A percentile compares a stretch with the other conserved stretches of the same genome.
phyloP scores from a whole-genome alignment of 2,329 filamentous ascomycete genomes.

The Cyphellophora attinorum region DNA sequence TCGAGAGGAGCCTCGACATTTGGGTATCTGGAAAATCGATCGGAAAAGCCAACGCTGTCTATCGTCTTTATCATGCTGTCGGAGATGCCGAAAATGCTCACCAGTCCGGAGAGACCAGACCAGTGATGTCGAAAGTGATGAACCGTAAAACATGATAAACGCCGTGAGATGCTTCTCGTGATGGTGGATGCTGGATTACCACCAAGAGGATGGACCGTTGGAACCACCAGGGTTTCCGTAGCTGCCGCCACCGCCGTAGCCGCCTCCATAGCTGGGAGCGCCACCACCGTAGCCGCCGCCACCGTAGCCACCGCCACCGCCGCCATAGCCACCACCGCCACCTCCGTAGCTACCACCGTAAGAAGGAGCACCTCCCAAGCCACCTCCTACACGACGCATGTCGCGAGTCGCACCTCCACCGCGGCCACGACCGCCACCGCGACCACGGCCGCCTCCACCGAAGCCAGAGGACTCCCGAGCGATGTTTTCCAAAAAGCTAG shows the following conservation, averaged over 20 bases:
- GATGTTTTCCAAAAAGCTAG: slow-evolving; percentile 90
- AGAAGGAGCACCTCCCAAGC: slow-evolving; percentile 25
- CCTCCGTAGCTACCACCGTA: slow-evolving; percentile 24
- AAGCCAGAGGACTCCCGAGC: slow-evolving; percentile 83
- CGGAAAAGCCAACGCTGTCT: slow-evolving; percentile 42
- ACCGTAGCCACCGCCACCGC: slow-evolving; percentile 15
- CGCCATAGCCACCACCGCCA: slow-evolving; percentile 19
- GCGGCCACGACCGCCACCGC: slow-evolving; percentile 64
- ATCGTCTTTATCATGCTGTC: slow-evolving; percentile 37
- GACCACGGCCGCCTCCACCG: slow-evolving; percentile 59
- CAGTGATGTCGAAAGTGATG: slow-evolving; percentile 24
- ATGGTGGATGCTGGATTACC: slow-evolving; percentile 35
- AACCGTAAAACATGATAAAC: slow-evolving; percentile 19
- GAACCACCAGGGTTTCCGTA: slow-evolving; percentile 41
- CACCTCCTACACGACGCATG: slow-evolving; percentile 62
- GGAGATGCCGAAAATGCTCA: slow-evolving; percentile 19
- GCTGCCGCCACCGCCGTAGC: slow-evolving; percentile 27
- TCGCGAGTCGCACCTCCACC: slow-evolving; percentile 64
- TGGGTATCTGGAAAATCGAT: slow-evolving; percentile 39
- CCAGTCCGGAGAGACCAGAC: slow-evolving; percentile 20
- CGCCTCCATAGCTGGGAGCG: slow-evolving; percentile 20
- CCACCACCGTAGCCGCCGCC: slow-evolving; percentile 21
- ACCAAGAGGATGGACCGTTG: slow-evolving; percentile 42
- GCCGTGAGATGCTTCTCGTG: too few species aligned
- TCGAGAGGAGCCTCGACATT: slow-evolving; percentile 30